Evolutionary conservation across 1,284 basidiomycete species (phyloP).

Genomic region (Fereydounia khargensis): DNA sequence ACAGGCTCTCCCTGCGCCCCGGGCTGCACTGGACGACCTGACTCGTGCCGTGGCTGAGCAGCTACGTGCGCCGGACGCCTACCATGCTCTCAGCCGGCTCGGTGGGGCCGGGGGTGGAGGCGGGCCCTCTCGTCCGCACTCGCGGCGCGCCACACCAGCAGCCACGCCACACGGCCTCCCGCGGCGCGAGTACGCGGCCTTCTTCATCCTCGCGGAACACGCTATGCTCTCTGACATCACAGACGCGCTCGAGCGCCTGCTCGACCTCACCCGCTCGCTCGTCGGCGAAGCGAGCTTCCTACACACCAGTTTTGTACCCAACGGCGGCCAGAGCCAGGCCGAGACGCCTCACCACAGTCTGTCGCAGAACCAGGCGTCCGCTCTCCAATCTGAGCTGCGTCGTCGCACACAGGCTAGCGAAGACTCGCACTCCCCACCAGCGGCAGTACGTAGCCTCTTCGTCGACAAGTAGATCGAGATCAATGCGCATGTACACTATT

Average conservation of each 20-base stretch:
- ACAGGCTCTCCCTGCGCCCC: constrained; percentile 60
- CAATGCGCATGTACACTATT: too few relatives aligned
- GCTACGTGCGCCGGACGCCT: constrained; percentile 18
- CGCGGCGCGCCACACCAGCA: constrained; percentile 1
- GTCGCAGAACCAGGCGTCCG: too few relatives aligned
- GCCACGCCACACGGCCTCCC: background rate
- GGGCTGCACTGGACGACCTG: constrained; percentile 51
- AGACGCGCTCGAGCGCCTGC: constrained; percentile 27
- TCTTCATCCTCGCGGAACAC: constrained; percentile 51
- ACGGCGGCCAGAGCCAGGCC: too few relatives aligned
- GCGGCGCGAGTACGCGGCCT: constrained; percentile 24
- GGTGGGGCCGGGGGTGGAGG: too few relatives aligned
- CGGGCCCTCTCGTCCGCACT: background rate
- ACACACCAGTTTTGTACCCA: constrained; percentile 18
- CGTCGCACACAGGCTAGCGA: too few relatives aligned
- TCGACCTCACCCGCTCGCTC: constrained; percentile 37
- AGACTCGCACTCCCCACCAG: too few relatives aligned
- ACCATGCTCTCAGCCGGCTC: constrained; percentile 19
- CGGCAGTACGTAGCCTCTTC: too few relatives aligned
- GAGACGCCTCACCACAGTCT: too few relatives aligned
- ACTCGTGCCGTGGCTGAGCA: constrained; percentile 35
- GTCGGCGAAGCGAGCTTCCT: constrained; percentile 46
- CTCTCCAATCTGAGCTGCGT: too few relatives aligned
- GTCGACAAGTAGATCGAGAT: too few relatives aligned
- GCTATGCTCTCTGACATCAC: constrained; percentile 40